A percentile compares a stretch with the other conserved stretches of the same genome.
Evolutionary conservation across 2,329 filamentous ascomycete species (phyloP).

Genomic region (Fusarium sarcochroum): DNA sequence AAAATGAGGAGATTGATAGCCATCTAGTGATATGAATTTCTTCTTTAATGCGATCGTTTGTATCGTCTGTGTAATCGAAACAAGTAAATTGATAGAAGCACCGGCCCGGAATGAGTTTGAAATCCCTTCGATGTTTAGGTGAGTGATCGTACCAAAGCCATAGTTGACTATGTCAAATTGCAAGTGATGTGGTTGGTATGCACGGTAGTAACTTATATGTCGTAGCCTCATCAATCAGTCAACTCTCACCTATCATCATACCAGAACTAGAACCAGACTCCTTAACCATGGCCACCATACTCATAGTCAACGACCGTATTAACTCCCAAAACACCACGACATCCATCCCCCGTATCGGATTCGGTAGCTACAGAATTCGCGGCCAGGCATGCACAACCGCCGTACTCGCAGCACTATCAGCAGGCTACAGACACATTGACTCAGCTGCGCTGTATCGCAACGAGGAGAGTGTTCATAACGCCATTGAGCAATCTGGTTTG

Average conservation of each 20-base stretch:
- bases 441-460: conserved; percentile 76
- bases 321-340: conserved; percentile 42
- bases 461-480: conserved; percentile 75
- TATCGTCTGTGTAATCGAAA: too few relatives aligned
- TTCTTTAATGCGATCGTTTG: too few relatives aligned
- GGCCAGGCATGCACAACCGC: conserved; percentile 68
- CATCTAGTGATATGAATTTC: too few relatives aligned
- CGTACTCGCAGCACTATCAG: conserved; percentile 68
- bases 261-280: background rate
- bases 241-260: background rate
- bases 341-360: conserved; percentile 75
- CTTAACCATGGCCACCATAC: conserved; percentile 11
- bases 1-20: too few relatives aligned
- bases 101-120: too few relatives aligned
- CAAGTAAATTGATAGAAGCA: too few relatives aligned
- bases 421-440: conserved; percentile 75
- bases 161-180: too few relatives aligned
- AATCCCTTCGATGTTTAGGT: too few relatives aligned
- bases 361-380: conserved; percentile 77
- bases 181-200: too few relatives aligned
- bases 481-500: conserved; percentile 69
- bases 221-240: background rate
- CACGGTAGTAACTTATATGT: too few relatives aligned
- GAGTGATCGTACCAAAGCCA: too few relatives aligned
- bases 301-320: conserved; percentile 36